These are phyloP conservation scores for Saitozyma podzolica DNA, from an alignment of 768 basidiomycete species.

Conservation along the genomic window DNA sequence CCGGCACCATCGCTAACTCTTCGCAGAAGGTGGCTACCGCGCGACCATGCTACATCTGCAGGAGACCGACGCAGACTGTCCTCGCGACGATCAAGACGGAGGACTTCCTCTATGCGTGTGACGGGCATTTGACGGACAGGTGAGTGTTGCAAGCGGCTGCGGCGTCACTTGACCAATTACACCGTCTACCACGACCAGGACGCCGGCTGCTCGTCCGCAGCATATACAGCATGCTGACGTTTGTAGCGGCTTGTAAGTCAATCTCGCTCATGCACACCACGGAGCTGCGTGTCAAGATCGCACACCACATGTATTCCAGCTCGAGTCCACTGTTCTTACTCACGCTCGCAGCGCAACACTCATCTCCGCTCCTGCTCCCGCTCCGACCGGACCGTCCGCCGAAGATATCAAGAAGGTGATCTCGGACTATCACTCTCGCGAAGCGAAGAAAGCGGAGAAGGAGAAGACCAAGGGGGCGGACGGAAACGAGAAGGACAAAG, in stretches of 20 bases:
- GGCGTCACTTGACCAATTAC: too few species aligned
- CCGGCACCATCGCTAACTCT: not conserved
- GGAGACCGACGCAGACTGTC: slow-evolving; percentile 75
- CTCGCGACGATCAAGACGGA: slow-evolving; percentile 77
- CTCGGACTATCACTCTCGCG: slow-evolving; percentile 69
- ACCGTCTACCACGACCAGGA: too few species aligned
- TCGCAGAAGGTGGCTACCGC: slow-evolving; percentile 72
- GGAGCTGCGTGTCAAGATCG: too few species aligned
- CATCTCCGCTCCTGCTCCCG: slow-evolving; percentile 45
- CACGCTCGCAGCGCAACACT: slow-evolving; percentile 30
- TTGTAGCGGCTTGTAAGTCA: slow-evolving; percentile 21
- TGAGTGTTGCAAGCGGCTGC: slow-evolving; percentile 58
- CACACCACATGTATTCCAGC: not conserved
- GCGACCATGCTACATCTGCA: slow-evolving; percentile 65
- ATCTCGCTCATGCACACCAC: too few species aligned
- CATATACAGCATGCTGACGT: not conserved
- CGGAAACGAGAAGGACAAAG: slow-evolving; percentile 29
- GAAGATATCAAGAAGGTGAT: slow-evolving; percentile 54
- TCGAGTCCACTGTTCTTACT: not conserved
- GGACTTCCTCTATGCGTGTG: slow-evolving; percentile 85
- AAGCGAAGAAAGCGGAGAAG: slow-evolving; percentile 64
- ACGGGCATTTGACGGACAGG: slow-evolving; percentile 72
- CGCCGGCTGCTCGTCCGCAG: too few species aligned
- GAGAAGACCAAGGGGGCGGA: slow-evolving; percentile 31
- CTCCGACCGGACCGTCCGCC: slow-evolving; percentile 53